Conservation (phyloP, 1,284 basidiomycete genomes). For the Wallemia hederae region DNA sequence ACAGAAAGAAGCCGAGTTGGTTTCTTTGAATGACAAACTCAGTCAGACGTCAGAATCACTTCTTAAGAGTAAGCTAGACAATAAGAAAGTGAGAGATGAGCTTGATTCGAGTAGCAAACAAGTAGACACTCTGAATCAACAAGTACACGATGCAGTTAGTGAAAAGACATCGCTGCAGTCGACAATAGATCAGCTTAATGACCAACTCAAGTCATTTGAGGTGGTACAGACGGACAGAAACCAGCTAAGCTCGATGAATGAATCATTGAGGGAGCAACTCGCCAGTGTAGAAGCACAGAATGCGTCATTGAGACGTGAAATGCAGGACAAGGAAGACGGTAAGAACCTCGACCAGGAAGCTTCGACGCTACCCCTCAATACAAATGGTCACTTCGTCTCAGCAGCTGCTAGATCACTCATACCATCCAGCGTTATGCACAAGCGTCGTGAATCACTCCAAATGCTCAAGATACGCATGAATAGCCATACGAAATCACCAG, state of each 20-base stretch:
- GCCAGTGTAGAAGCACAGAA: background rate
- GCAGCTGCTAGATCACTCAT: background rate
- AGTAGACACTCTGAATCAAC: too few species aligned
- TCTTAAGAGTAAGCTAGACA: background rate
- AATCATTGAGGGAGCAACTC: background rate
- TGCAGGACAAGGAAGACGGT: background rate
- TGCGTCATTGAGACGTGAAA: background rate
- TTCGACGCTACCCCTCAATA: background rate
- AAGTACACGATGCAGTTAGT: too few species aligned
- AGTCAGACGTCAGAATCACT: background rate
- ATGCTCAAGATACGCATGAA: background rate
- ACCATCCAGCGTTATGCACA: background rate
- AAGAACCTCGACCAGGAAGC: background rate
- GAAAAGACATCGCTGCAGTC: too few species aligned
- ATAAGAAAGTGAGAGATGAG: background rate
- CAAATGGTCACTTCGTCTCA: background rate
- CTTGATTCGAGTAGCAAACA: background rate
- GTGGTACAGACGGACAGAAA: too few species aligned
- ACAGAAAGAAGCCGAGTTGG: too few species aligned
- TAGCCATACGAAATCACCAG: background rate
- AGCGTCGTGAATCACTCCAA: background rate
- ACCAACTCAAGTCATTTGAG: too few species aligned
- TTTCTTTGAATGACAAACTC: background rate
- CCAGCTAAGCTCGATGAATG: too few species aligned
- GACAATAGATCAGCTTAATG: too few species aligned